Conservation (phyloP, 2,329 filamentous ascomycete species). For the Nannizzia gypsea region DNA sequence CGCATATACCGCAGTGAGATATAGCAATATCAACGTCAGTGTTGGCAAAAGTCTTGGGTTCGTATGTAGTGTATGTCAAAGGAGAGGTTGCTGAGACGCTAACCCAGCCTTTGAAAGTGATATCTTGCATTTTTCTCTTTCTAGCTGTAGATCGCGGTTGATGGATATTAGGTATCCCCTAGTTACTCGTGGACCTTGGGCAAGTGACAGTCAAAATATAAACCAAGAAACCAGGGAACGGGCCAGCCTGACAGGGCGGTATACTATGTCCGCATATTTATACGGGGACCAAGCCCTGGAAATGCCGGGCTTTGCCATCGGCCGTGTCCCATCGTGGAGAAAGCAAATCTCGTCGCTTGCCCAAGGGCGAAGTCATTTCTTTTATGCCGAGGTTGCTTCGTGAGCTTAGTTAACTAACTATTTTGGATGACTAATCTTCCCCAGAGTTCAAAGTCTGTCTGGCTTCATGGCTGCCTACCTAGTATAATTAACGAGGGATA, state of each 20-base stretch:
- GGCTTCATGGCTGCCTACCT: too few species aligned
- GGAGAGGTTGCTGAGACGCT: slow-evolving; percentile 24
- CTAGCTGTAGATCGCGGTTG: neutral
- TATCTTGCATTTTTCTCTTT: neutral
- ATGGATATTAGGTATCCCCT: neutral
- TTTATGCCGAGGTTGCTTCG: neutral
- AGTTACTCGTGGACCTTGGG: too few species aligned
- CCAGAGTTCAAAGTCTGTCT: too few species aligned
- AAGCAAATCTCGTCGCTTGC: neutral
- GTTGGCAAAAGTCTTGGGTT: slow-evolving; percentile 14
- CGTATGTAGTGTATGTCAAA: slow-evolving; percentile 26
- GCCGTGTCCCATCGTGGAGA: neutral
- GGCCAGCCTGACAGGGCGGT: too few species aligned
- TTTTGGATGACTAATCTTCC: neutral
- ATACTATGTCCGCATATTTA: neutral
- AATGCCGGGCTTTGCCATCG: neutral
- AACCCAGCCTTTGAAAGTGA: slow-evolving; percentile 30
- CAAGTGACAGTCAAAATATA: too few species aligned
- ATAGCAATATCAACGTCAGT: slow-evolving; percentile 71
- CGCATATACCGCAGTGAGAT: slow-evolving; percentile 65
- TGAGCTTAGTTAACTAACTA: neutral
- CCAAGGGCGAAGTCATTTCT: neutral
- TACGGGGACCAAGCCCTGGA: neutral
- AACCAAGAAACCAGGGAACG: too few species aligned
- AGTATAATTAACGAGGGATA: too few species aligned